Base-by-base conservation (phyloP, 1,284 basidiomycete genomes). In the Marasmius fiardii region DNA sequence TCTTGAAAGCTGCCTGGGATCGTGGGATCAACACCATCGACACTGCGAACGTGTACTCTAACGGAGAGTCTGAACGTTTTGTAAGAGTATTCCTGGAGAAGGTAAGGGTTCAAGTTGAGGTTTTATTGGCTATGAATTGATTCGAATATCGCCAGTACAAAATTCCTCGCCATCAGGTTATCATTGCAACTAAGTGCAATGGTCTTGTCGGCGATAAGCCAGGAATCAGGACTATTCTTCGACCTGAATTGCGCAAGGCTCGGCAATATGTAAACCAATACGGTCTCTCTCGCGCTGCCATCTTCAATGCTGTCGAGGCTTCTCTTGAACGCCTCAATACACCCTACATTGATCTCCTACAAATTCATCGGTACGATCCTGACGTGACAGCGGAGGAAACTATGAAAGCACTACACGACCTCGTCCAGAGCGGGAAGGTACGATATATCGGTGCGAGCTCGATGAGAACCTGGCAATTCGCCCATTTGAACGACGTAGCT, bases 121-220 rank as follows among this genome's bases (percentile, higher is more conserved):
- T 37, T 11, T 50, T 8, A 58, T 61, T 3, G 45, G 54, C 4
- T 59, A 66, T 1, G 12, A 10, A n/a, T n/a, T 34, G 7, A 28
- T 39, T 2, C 12, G 3, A 37, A 2, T n/a, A 5, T 7, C 10
- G 20, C 6, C 21, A 81, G 78, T 74, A 74, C 65, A 65, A 80
- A n/a, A 81, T 88, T 49, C 81, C 82, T 12, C 75, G 86, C 43
- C 71, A 80, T 26, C 74, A 79, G 20, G 59, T 82, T 14, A 60
- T 80, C 43, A 74, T 82, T 55, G 65, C 75, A 3, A 74, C 77
- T 10, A 82, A 81, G 59, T 69, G 67, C 21, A 53, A 52, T 3
- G 58, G 62, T 2, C 21, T 63, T 31, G 68, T 71, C 1, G 52
- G 54, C 16, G 35, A 49, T 7, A 20, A 18, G 39, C n/a, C 48